These are phyloP conservation scores for Ophiostoma sp. DNA, from an alignment of 2,329 filamentous ascomycete genomes.

Conservation along the genomic window DNA sequence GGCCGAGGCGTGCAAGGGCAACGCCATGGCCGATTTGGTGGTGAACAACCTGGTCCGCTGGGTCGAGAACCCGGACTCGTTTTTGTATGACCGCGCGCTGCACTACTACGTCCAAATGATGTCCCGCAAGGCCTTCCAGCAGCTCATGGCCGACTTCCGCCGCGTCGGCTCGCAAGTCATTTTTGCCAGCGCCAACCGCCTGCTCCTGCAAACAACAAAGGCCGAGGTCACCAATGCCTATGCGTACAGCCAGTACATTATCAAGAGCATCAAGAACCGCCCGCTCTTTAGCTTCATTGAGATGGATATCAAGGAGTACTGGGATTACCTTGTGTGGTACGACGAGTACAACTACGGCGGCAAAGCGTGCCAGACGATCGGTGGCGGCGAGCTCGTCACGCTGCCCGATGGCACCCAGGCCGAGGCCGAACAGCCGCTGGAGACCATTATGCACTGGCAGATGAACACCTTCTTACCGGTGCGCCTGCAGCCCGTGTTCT, in stretches of 20 bases:
- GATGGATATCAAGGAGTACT: constrained; percentile 96
- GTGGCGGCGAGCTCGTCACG: constrained; percentile 49
- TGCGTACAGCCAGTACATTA: constrained; percentile 94
- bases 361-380: constrained; percentile 81
- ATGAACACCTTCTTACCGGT: constrained; percentile 83
- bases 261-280: constrained; percentile 95
- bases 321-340: constrained; percentile 99
- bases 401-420: constrained; percentile 61
- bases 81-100: constrained; percentile 89
- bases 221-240: constrained; percentile 95
- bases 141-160: constrained; percentile 95
- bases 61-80: constrained; percentile 91
- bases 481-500: constrained; percentile 79
- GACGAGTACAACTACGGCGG: constrained; percentile 99
- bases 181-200: constrained; percentile 86
- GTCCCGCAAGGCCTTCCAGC: constrained; percentile 94
- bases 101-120: constrained; percentile 99
- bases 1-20: constrained; percentile 87
- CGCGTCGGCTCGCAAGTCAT: constrained; percentile 92
- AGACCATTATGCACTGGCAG: constrained; percentile 98
- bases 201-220: constrained; percentile 94
- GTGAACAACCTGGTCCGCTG: constrained; percentile 96
- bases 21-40: constrained; percentile 94
- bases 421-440: constrained; percentile 26
- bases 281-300: constrained; percentile 97